Evolutionary conservation across 164 flowering plant species (phyloP).

Genomic region (Aristolochia fimbriata): DNA sequence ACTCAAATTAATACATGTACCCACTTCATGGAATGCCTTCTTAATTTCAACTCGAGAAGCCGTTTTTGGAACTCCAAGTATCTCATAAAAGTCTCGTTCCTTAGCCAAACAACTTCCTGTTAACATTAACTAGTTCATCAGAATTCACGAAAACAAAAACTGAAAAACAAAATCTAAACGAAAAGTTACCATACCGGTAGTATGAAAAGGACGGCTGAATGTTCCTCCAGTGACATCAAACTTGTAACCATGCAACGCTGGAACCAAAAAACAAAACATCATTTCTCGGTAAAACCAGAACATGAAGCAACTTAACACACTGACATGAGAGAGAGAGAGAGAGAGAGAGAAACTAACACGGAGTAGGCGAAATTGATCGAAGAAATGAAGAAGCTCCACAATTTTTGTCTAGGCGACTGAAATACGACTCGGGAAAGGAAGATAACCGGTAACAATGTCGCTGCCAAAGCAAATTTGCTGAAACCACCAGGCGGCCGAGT

Average conservation of each 20-base stretch:
- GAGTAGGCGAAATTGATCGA: neutral
- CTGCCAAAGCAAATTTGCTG: conserved; percentile 4
- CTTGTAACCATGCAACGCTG: conserved; percentile 31
- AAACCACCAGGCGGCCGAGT: conserved; percentile 3
- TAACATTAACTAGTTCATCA: neutral
- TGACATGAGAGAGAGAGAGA: neutral
- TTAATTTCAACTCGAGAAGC: conserved; percentile 75
- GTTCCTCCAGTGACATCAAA: conserved; percentile 8
- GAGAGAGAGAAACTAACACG: neutral
- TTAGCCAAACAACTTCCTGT: conserved; percentile 30
- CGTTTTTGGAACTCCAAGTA: conserved; percentile 59
- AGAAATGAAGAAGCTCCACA: neutral
- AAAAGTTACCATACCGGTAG: conserved; percentile 52
- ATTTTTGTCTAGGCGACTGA: neutral
- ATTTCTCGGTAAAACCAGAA: neutral
- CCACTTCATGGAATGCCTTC: conserved; percentile 73
- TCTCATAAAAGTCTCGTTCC: conserved; percentile 49
- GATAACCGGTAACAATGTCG: neutral
- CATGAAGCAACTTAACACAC: neutral
- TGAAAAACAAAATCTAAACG: neutral
- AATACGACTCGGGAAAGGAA: neutral
- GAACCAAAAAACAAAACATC: neutral
- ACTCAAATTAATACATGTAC: conserved; percentile 7
- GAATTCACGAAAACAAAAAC: neutral
- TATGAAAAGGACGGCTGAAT: conserved; percentile 39